These are phyloP conservation scores for Penicillium glabrum DNA, from an alignment of 2,329 filamentous ascomycete species.

Conservation along the genomic window DNA sequence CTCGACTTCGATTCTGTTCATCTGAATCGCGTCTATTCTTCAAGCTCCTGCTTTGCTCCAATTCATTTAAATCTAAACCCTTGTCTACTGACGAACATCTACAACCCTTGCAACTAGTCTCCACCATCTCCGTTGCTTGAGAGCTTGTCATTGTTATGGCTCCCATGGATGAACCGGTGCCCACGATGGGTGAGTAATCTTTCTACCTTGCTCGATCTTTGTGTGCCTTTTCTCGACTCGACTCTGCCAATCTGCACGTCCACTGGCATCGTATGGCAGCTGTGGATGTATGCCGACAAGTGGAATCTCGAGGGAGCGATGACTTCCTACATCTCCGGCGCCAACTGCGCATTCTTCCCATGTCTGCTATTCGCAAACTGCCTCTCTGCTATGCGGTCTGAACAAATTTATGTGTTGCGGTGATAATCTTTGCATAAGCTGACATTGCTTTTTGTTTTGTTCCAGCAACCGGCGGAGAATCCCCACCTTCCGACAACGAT, in stretches of 20 bases:
- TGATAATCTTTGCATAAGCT: constrained; percentile 1
- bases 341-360: neutral
- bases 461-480: constrained; percentile 25
- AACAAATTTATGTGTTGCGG: neutral
- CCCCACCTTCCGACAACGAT: constrained; percentile 39
- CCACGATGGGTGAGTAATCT: constrained; percentile 8
- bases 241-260: neutral
- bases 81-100: constrained; percentile 3
- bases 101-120: neutral
- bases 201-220: neutral
- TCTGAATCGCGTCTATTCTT: constrained; percentile 4
- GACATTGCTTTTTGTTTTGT: constrained; percentile 5
- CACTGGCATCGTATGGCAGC: neutral
- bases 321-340: neutral
- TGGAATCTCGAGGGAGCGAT: neutral
- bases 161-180: constrained; percentile 12
- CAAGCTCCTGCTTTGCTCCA: neutral
- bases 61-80: neutral
- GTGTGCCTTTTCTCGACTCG: neutral
- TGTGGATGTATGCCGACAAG: neutral
- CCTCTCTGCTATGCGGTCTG: neutral
- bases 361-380: neutral
- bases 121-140: neutral
- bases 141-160: constrained; percentile 13
- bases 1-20: constrained; percentile 6